Conservation (phyloP, 2,329 filamentous ascomycete species). For the Alternaria sp. region DNA sequence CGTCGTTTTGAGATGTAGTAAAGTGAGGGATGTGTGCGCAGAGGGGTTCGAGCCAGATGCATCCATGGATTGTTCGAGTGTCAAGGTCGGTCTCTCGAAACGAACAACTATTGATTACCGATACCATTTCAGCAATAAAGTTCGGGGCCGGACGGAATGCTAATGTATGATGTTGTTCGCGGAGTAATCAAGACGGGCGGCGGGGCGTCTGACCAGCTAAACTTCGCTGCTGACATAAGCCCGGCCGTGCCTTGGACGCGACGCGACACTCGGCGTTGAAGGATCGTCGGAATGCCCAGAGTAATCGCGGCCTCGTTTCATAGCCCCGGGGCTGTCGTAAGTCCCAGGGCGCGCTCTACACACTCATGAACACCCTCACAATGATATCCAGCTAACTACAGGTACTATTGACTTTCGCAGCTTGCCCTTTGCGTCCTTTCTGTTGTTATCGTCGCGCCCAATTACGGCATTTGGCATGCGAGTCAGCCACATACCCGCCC, state of each 20-base stretch:
- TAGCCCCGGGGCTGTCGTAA: not conserved
- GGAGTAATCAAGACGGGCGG: not conserved
- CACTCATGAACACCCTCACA: not conserved
- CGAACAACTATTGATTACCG: not conserved
- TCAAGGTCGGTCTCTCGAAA: not conserved
- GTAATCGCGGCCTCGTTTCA: not conserved
- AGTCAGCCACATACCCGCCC: not conserved
- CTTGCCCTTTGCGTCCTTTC: not conserved
- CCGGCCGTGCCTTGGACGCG: not conserved
- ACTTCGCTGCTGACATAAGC: constrained; percentile 6
- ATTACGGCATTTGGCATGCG: not conserved
- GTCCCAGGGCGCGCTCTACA: not conserved
- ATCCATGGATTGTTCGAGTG: not conserved
- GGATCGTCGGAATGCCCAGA: not conserved
- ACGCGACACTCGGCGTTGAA: not conserved
- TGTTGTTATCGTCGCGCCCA: not conserved
- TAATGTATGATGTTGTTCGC: not conserved
- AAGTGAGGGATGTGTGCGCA: not conserved
- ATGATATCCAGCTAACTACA: not conserved
- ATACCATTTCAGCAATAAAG: not conserved
- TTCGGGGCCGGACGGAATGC: accelerated
- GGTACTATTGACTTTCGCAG: not conserved
- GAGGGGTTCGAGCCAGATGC: not conserved
- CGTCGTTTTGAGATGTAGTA: not conserved
- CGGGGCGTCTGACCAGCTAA: not conserved